Evolutionary conservation across 106 monocot genomes (phyloP).

Genomic region (Dendrobium chrysotoxum): DNA sequence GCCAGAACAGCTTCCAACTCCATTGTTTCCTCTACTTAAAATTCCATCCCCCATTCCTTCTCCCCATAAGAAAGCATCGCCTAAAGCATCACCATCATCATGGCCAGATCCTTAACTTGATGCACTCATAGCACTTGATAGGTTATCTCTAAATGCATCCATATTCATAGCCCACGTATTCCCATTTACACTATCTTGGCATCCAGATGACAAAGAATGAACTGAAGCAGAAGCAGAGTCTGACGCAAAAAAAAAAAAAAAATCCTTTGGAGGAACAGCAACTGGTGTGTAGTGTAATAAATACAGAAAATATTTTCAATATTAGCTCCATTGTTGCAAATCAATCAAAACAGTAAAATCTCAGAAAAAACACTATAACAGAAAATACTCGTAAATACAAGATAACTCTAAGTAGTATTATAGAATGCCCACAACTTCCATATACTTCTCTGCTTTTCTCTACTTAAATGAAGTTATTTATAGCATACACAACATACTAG

Average conservation of each 20-base stretch:
- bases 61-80: slow-evolving; percentile 96
- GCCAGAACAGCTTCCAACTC: slow-evolving; percentile 31
- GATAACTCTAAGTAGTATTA: too few relatives aligned
- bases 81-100: slow-evolving; percentile 98
- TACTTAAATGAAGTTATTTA: too few relatives aligned
- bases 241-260: slow-evolving; percentile 38
- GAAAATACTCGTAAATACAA: too few relatives aligned
- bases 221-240: slow-evolving; percentile 45
- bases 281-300: too few relatives aligned
- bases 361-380: too few relatives aligned
- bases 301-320: too few relatives aligned
- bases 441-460: too few relatives aligned
- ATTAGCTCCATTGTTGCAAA: too few relatives aligned
- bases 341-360: too few relatives aligned
- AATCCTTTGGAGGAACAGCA: slow-evolving; percentile 34
- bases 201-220: slow-evolving; percentile 50
- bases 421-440: too few relatives aligned
- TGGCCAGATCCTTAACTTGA: slow-evolving; percentile 99
- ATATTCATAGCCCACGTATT: slow-evolving; percentile 35
- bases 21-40: slow-evolving; percentile 62
- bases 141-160: slow-evolving; percentile 81
- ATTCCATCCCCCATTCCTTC: slow-evolving; percentile 90
- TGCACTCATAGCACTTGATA: slow-evolving; percentile 96
- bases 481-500: too few relatives aligned
- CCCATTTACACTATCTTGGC: slow-evolving; percentile 46